phyloP scores from a whole-genome alignment of 2,329 filamentous ascomycete species.

The Elsinoe necatrix region DNA sequence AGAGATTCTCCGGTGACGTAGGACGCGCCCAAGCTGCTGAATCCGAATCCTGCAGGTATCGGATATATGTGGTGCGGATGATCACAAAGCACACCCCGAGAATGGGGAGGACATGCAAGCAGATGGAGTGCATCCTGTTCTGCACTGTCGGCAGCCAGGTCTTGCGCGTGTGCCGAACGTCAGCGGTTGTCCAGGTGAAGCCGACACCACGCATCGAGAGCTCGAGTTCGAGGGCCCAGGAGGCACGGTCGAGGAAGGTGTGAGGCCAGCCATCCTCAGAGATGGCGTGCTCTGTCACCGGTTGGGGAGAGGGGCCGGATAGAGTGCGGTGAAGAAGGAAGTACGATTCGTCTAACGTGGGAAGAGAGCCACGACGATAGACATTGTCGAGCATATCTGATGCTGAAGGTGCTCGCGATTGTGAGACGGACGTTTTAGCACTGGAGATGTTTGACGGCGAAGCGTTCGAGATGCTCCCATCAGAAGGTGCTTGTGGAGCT shows the following conservation, averaged over 20 bases:
- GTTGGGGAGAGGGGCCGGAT: constrained; percentile 17
- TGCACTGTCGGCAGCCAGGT: constrained; percentile 36
- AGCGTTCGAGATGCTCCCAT: background rate
- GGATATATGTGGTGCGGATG: constrained; percentile 30
- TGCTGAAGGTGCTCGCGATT: background rate
- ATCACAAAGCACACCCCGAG: constrained; percentile 31
- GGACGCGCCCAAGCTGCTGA: background rate
- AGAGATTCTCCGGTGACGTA: constrained; percentile 20
- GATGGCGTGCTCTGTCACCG: constrained; percentile 32
- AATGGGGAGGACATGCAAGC: constrained; percentile 32
- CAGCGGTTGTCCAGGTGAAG: constrained; percentile 39
- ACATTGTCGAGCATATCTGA: constrained; percentile 7
- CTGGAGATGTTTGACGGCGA: background rate
- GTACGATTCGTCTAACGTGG: constrained; percentile 13
- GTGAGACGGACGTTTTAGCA: background rate
- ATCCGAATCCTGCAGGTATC: constrained; percentile 21
- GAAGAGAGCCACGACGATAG: constrained; percentile 16
- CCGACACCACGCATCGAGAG: constrained; percentile 38
- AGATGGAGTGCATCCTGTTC: constrained; percentile 35
- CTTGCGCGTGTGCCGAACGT: constrained; percentile 37
- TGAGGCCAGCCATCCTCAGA: constrained; percentile 35
- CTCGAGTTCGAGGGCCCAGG: constrained; percentile 39
- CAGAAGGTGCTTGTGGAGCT: background rate
- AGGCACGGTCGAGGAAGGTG: constrained; percentile 33
- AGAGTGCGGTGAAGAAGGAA: constrained; percentile 16